Conservation (phyloP, 164 flowering plant genomes). For the Umbellularia californica region DNA sequence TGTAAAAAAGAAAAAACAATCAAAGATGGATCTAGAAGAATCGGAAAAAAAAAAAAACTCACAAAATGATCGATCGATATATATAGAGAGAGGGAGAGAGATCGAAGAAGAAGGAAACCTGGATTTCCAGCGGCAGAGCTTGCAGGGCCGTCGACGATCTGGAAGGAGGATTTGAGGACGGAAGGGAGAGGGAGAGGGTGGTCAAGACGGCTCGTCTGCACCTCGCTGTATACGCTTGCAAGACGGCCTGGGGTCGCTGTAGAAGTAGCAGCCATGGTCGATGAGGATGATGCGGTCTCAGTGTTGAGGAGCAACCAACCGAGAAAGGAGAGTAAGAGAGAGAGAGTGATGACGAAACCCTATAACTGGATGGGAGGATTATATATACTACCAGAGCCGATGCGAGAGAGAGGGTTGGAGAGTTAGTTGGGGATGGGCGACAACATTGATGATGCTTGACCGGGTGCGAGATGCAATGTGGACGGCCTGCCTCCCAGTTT, state of each 20-base stretch:
- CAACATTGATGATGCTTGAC: no score
- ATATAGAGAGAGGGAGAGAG: neutral
- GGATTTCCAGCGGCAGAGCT: slow-evolving; percentile 93
- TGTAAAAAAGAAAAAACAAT: slow-evolving; percentile 17
- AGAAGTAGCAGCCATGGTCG: neutral
- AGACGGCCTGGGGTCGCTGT: slow-evolving; percentile 33
- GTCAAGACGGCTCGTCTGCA: slow-evolving; percentile 65
- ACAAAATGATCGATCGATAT: neutral
- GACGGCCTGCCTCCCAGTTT: no score
- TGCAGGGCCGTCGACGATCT: slow-evolving; percentile 67
- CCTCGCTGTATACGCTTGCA: slow-evolving; percentile 67
- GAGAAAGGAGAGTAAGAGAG: no score
- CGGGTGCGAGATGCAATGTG: no score
- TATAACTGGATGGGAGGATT: no score
- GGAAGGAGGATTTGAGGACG: slow-evolving; percentile 52
- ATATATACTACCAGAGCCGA: no score
- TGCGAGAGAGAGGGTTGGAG: no score
- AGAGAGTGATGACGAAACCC: no score
- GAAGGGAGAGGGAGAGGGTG: slow-evolving; percentile 72
- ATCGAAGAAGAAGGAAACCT: slow-evolving; percentile 27
- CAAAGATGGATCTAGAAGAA: neutral
- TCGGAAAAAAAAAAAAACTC: neutral
- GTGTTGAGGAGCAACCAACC: no score
- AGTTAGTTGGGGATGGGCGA: no score
- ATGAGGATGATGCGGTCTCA: no score